Evolutionary conservation across 2,329 filamentous ascomycete species (phyloP), one percentile per base, ranked within the genome.

Genomic region (Fusarium transvaalense): DNA sequence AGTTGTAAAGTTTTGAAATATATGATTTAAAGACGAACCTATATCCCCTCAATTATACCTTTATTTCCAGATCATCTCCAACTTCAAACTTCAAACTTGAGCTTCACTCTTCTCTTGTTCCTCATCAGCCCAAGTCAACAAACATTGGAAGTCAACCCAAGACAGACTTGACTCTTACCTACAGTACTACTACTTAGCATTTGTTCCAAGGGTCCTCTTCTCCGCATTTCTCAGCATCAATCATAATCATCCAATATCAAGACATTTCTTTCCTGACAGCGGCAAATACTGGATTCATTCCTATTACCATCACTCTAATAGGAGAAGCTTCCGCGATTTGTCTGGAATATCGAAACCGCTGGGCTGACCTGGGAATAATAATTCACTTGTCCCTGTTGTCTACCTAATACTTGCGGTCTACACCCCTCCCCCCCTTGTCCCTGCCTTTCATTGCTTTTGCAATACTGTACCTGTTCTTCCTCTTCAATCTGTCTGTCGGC

Each of bases 21-120:
- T 52, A 52, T 29, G 38, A 56, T 64, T 66, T 64, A 68, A 43
- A 68, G 45, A 66, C 27, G 32, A 17, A n/a, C 29, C 57, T 54
- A 42, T 53, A 65, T 61, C 47, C 57, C 31, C 32, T 60, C 45
- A 32, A 43, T 19, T 56, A 47, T 37, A 45, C 17, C 10, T 39
- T 23, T 35, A 14, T 4, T 17, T n/a, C 17, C 17, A 29, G 23
- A 27, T 12, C 17, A 37, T 47, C 32, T 34, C 32, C 54, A 53
- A 23, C 15, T 34, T 35, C n/a, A 23, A 41, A 23, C 56, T 47
- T 38, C 27, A 29, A 25, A 25, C 23, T 25, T 25, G 46, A 54
- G 35, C 45, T 31, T 38, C 32, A 35, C 41, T 9, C 10, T 21
- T 25, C 15, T 43, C 41, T 25, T 35, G 31, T 17, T 50, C 2